Base-by-base conservation (phyloP, 2,329 filamentous ascomycete genomes). In the Curvularia spicifera region DNA sequence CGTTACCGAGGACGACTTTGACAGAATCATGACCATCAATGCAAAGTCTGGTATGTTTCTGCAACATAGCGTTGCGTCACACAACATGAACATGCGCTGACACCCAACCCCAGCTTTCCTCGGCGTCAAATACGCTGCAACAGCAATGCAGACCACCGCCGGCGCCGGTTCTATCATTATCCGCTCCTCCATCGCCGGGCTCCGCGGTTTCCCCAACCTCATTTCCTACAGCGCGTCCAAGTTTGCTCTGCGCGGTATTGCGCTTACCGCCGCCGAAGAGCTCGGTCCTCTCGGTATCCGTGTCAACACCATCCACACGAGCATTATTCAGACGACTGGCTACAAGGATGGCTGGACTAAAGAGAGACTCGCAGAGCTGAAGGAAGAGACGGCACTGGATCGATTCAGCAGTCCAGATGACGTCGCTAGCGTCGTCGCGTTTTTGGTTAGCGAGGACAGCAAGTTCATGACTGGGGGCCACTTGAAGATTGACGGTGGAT, bases 261-360 rank as follows among this genome's bases (percentile, higher is more conserved):
- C 75, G 28, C 66, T 75, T 5, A 76, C 76, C 6, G 77, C 77
- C 26, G 76, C 77, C 7, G 69, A 70, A 18, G 77, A 78, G 56
- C 66, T 79, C 4, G 76, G 76, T 8, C 72, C 72, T 31, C 65
- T 71, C 50, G 72, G 72, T 42, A 78, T 78, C 57, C 73, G 77
- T 28, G 77, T 78, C 53, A 79, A 78, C 63, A 78, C 76, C 2
- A 75, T 79, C 15, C 77, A 78, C 59, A 77, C 76, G 5, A 76
- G 74, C 46, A 76, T 75, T 40, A 72, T 79, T 24, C 71, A 77
- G 37, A 71, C 72, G 2, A 72, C 74, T 6, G 72, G 76, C 53
- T 78, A 75, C 53, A 67, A 70, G 35, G 66, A 73, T 33, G 61
- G 75, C 3, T 78, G 75, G 75, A 70, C 55, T n/a, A 56, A 66